Evolutionary conservation across 345 rosid genomes (phyloP), one percentile per base, ranked within the genome.

Genomic region (Garcia nutans): DNA sequence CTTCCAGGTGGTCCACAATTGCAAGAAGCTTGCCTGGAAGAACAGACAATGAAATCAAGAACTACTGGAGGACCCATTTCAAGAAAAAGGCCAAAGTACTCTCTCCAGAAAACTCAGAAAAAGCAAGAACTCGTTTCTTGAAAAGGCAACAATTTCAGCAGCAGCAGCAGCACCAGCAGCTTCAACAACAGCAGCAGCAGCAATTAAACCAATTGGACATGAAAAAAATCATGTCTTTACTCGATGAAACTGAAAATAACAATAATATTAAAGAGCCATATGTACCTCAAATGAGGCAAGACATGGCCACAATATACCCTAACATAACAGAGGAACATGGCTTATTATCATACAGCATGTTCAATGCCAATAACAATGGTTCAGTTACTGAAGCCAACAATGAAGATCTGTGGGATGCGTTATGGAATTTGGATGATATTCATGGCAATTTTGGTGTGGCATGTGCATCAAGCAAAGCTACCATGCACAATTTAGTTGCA

Each of bases 61-160:
- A 93, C 71, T 93, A 93, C 65, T 93, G 98, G 98, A 72, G 98
- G 81, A 94, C 98, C 72, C 98, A 92, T 85, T 93, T 93, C 87
- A 93, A 93, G 90, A 92, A 88, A 74, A 89, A 87, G 88, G 73
- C 85, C 68, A 92, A 92, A n/a, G n/a, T n/a, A 70, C 68, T 84
- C 50, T 81, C 90, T 74, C 78, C 83, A 5, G 87, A 82, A 12
- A 83, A 70, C 76, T 85, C 87, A 0, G 89, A 84, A 3, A 88
- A 87, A 84, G 86, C 89, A 0, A 87, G 84, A 69, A 84, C 86
- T 54, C 83, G 92, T 13, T 72, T 90, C 67, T 79, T 93, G 45
- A 88, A 87, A 78, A 86, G 89, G 71, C 98, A 92, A 78, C 92
- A 92, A 22, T 89, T 92, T 79, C 91, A 87, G 23, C 91, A 90